Evolutionary conservation across 495 filamentous ascomycete species (phyloP).

Genomic region (Aspergillus heteromorphus): DNA sequence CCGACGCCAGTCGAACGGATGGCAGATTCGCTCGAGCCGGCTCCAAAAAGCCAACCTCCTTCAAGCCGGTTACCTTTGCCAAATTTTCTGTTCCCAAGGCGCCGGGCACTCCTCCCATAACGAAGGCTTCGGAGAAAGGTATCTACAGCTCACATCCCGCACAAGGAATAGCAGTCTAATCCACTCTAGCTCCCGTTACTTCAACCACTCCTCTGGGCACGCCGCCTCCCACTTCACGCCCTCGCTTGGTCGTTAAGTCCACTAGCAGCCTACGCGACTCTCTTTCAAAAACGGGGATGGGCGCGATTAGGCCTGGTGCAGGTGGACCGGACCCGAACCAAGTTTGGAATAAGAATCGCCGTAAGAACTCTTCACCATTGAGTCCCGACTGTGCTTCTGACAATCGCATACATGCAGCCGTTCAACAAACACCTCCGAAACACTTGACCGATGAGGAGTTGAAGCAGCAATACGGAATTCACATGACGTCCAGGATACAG

Average conservation of each 20-base stretch:
- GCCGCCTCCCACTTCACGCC: conserved; percentile 43
- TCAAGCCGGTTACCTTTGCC: conserved; percentile 94
- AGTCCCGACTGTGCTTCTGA: conserved; percentile 11
- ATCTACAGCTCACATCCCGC: conserved; percentile 7
- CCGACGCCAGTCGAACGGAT: conserved; percentile 46
- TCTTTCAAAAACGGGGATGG: conserved; percentile 40
- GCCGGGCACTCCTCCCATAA: conserved; percentile 47
- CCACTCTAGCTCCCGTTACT: conserved; percentile 31
- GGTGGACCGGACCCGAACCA: conserved; percentile 62
- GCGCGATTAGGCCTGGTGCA: conserved; percentile 41
- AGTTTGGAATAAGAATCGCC: conserved; percentile 98
- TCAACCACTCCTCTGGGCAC: conserved; percentile 38
- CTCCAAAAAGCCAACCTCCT: conserved; percentile 80
- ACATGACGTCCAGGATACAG: conserved; percentile 86
- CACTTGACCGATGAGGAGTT: conserved; percentile 96
- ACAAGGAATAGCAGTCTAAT: conserved; percentile 17
- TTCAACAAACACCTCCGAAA: conserved; percentile 74
- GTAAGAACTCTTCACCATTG: conserved; percentile 47
- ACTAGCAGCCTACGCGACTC: conserved; percentile 51
- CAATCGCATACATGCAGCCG: conserved; percentile 46
- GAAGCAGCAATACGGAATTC: conserved; percentile 91
- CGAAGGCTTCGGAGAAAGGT: conserved; percentile 56
- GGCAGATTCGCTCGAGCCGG: conserved; percentile 57
- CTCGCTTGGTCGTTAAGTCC: conserved; percentile 63
- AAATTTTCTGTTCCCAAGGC: conserved; percentile 56